Evolutionary conservation across 2,329 filamentous ascomycete genomes (phyloP).

Genomic region (Sclerotiophoma versabilis): DNA sequence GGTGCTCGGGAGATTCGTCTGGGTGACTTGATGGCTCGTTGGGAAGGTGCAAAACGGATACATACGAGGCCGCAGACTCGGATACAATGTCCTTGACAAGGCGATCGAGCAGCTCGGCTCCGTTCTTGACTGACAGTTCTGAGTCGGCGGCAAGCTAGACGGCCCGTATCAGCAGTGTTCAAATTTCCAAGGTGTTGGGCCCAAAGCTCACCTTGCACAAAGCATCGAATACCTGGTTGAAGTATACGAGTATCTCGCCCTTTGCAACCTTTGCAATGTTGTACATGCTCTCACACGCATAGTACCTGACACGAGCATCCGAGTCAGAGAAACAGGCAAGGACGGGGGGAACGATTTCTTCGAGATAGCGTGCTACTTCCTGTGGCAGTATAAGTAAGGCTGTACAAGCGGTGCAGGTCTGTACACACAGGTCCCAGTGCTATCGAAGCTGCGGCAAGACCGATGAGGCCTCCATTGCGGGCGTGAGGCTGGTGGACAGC

Average conservation of each 20-base stretch:
- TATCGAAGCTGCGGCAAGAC: constrained; percentile 92
- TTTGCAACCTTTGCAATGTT: constrained; percentile 99
- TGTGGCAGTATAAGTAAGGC: constrained; percentile 52
- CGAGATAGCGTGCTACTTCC: constrained; percentile 90
- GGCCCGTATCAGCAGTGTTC: constrained; percentile 26
- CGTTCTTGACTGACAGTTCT: constrained; percentile 97
- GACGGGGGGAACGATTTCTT: constrained; percentile 94
- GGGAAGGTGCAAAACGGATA: constrained; percentile 79
- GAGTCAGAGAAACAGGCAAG: constrained; percentile 97
- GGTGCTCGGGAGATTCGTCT: constrained; percentile 28
- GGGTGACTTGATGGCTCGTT: constrained; percentile 59
- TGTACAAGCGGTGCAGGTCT: neutral
- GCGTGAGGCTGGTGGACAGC: constrained; percentile 96
- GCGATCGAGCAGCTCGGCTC: constrained; percentile 91
- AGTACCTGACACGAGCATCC: constrained; percentile 95
- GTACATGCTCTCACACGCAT: constrained; percentile 99
- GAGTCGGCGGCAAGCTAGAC: constrained; percentile 88
- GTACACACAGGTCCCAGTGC: constrained; percentile 83
- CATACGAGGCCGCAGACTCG: constrained; percentile 92
- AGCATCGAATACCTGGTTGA: constrained; percentile 98
- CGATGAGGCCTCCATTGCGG: constrained; percentile 93
- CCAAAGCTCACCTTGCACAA: constrained; percentile 80
- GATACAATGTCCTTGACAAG: constrained; percentile 96
- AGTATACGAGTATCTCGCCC: constrained; percentile 94
- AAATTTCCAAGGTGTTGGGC: neutral